Evolutionary conservation across 108 stramenopile genomes (phyloP).

Genomic region (Schizochytrium sp.): DNA sequence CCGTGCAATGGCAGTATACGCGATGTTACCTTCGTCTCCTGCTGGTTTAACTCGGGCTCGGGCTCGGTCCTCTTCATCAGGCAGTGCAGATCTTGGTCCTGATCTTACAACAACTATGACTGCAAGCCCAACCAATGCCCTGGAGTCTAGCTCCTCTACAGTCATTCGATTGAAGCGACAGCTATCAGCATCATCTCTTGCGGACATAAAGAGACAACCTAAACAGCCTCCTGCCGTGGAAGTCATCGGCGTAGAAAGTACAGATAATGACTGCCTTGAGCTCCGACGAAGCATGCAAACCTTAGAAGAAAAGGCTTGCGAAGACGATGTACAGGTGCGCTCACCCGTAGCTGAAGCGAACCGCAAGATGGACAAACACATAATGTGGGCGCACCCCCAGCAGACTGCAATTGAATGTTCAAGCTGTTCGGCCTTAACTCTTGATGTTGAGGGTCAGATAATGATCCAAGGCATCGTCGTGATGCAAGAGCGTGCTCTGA

Average conservation of each 20-base stretch:
- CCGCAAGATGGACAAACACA: constrained; percentile 46
- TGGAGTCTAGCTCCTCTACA: background rate
- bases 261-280: background rate
- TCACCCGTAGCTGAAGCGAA: background rate
- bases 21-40: background rate
- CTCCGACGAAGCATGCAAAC: background rate
- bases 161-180: background rate
- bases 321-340: background rate
- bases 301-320: background rate
- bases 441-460: background rate
- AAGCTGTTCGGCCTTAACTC: background rate
- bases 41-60: background rate
- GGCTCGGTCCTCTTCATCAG: background rate
- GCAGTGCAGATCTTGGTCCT: background rate
- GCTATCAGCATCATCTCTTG: background rate
- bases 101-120: background rate
- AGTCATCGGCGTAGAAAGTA: constrained; percentile 39
- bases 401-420: background rate
- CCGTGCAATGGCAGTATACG: background rate
- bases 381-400: constrained; percentile 15
- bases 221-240: constrained; percentile 32
- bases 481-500: background rate
- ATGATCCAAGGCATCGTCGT: background rate
- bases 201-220: background rate
- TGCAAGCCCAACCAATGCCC: background rate